phyloP scores from a whole-genome alignment of 228 moss, liverwort and hornwort genomes.

The Sphagnum magellanicum region DNA sequence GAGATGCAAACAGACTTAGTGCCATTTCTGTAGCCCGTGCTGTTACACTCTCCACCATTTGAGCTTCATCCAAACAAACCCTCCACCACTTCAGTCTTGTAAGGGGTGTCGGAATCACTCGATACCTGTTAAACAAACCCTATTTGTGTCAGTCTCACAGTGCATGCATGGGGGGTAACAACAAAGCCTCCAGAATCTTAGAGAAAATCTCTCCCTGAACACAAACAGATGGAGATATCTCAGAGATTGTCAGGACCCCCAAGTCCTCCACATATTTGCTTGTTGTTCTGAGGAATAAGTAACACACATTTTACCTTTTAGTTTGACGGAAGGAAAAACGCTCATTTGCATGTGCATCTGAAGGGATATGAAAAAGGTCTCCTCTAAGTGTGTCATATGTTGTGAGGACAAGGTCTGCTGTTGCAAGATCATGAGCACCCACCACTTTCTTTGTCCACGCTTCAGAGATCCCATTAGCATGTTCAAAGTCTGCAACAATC shows the following conservation, averaged over 20 bases:
- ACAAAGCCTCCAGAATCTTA: not conserved
- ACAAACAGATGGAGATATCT: too few relatives aligned
- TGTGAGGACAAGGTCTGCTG: conserved; percentile 87
- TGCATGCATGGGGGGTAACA: not conserved
- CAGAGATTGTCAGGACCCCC: too few relatives aligned
- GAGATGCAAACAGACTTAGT: conserved; percentile 59
- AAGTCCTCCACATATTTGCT: too few relatives aligned
- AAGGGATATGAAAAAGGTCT: conserved; percentile 72
- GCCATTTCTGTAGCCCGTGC: conserved; percentile 85
- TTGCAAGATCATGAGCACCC: conserved; percentile 84
- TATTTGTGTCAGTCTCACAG: not conserved
- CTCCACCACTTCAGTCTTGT: conserved; percentile 94
- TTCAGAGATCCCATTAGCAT: conserved; percentile 14
- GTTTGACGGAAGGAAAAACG: conserved; percentile 65
- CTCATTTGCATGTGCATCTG: conserved; percentile 45
- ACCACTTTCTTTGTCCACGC: conserved; percentile 44
- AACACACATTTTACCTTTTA: conserved; percentile 51
- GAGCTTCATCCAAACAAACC: conserved; percentile 97
- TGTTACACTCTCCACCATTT: conserved; percentile 86
- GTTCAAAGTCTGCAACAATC: conserved; percentile 24
- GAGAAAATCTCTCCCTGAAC: not conserved
- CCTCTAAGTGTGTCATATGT: conserved; percentile 81
- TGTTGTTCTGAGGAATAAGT: too few relatives aligned
- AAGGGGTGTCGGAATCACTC: conserved; percentile 81
- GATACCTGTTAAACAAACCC: conserved; percentile 45